Evolutionary conservation across 306 rosid species (phyloP).

Genomic region (Pterocarpus macrocarpus): DNA sequence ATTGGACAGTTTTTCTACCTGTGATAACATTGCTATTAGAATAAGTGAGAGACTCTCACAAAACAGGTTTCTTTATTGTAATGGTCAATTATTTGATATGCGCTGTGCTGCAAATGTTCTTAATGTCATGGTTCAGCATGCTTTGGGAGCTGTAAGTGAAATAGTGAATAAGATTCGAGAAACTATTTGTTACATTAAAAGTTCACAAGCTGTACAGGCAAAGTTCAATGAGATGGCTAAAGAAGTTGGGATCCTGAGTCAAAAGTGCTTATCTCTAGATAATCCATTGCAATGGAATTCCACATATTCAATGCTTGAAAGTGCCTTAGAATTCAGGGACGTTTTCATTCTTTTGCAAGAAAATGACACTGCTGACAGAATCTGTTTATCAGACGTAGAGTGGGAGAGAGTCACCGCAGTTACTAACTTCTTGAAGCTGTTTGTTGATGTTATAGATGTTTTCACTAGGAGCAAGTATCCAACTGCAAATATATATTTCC

Average conservation of each 20-base stretch:
- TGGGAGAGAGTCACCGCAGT: slow-evolving; percentile 76
- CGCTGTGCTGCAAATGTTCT: slow-evolving; percentile 74
- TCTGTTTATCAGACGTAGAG: slow-evolving; percentile 71
- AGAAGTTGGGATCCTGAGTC: slow-evolving; percentile 73
- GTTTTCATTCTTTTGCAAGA: slow-evolving; percentile 77
- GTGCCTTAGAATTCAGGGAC: slow-evolving; percentile 80
- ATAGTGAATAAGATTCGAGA: slow-evolving; percentile 69
- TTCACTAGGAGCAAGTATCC: slow-evolving; percentile 69
- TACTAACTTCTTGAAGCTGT: slow-evolving; percentile 78
- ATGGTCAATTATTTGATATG: slow-evolving; percentile 89
- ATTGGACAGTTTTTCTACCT: slow-evolving; percentile 73
- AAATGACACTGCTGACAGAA: slow-evolving; percentile 62
- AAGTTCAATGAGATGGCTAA: slow-evolving; percentile 77
- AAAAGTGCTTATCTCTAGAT: slow-evolving; percentile 69
- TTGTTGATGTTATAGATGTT: slow-evolving; percentile 69
- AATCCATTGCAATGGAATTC: slow-evolving; percentile 81
- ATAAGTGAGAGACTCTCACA: slow-evolving; percentile 84
- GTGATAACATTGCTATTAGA: slow-evolving; percentile 68
- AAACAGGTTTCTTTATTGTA: slow-evolving; percentile 86
- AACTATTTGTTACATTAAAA: slow-evolving; percentile 71
- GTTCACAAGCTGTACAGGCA: slow-evolving; percentile 69
- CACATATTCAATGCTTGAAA: slow-evolving; percentile 83
- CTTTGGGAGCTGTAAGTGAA: slow-evolving; percentile 66
- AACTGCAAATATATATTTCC: slow-evolving; percentile 85
- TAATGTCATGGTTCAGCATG: slow-evolving; percentile 59